These are phyloP conservation scores for Chaetoceros tenuissimus DNA, from an alignment of 108 stramenopile genomes.

Conservation along the genomic window DNA sequence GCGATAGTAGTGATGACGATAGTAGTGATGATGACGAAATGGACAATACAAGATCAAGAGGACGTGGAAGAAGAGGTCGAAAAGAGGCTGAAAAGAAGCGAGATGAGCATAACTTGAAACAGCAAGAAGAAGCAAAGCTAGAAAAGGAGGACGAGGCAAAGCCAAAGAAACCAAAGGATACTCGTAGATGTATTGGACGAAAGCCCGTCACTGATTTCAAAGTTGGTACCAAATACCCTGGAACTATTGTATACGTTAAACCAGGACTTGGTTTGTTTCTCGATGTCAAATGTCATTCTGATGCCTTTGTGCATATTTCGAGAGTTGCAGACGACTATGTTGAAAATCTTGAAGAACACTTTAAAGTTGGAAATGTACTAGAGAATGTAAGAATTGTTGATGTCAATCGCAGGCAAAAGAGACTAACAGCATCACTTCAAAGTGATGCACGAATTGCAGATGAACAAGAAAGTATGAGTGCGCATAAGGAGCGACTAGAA, in stretches of 20 bases:
- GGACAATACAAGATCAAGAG: conserved; percentile 16
- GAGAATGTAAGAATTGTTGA: conserved; percentile 47
- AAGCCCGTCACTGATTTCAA: conserved; percentile 81
- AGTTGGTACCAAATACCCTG: conserved; percentile 46
- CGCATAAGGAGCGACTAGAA: conserved; percentile 18
- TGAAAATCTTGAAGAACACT: conserved; percentile 35
- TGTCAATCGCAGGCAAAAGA: conserved; percentile 63
- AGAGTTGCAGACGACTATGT: conserved; percentile 67
- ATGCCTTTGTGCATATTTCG: conserved; percentile 82
- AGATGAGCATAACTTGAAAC: conserved; percentile 3
- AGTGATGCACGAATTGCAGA: conserved; percentile 42
- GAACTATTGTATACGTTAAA: conserved; percentile 77
- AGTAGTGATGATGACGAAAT: conserved; percentile 26
- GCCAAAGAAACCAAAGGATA: conserved; percentile 14
- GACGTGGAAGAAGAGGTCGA: conserved; percentile 9
- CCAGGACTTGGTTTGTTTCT: conserved; percentile 73
- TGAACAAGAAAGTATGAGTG: conserved; percentile 32
- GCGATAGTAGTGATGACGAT: conserved; percentile 1
- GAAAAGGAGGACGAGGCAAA: neutral
- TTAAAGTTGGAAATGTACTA: conserved; percentile 43
- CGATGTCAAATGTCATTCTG: conserved; percentile 77
- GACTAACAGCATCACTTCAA: conserved; percentile 71
- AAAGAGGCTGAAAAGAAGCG: conserved; percentile 4
- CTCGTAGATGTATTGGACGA: conserved; percentile 72
- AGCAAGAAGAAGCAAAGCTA: conserved; percentile 1